These are phyloP conservation scores for Colletotrichum lupini DNA, from an alignment of 2,329 filamentous ascomycete species.

Conservation along the genomic window DNA sequence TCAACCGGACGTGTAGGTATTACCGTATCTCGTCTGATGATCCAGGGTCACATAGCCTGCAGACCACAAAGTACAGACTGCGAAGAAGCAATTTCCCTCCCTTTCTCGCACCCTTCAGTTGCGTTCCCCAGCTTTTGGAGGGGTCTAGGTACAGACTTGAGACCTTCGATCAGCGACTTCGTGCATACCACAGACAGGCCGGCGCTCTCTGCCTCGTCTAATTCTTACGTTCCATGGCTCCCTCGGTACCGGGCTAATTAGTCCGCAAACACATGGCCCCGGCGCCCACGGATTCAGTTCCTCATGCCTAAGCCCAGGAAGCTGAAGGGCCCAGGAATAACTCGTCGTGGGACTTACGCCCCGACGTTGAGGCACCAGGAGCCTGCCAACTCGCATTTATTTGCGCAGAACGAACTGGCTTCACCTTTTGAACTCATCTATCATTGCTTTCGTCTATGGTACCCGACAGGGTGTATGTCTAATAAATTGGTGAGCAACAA, in stretches of 20 bases:
- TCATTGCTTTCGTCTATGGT: neutral
- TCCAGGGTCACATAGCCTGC: neutral
- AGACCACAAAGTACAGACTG: neutral
- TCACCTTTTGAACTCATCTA: neutral
- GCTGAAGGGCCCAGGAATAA: neutral
- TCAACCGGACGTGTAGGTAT: neutral
- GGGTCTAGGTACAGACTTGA: neutral
- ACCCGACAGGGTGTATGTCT: slow-evolving; percentile 10
- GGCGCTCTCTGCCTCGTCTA: neutral
- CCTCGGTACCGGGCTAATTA: neutral
- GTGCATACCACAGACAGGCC: neutral
- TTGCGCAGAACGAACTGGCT: neutral
- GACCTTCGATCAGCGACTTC: neutral
- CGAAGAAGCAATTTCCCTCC: slow-evolving; percentile 9
- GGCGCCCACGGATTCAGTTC: neutral
- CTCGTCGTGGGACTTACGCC: neutral
- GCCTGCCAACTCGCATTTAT: neutral
- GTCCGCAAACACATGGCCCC: neutral
- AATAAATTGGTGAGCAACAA: neutral
- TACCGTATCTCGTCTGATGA: slow-evolving; percentile 4
- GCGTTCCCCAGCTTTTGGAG: neutral
- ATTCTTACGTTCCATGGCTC: neutral
- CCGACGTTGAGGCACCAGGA: neutral
- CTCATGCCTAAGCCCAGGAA: neutral
- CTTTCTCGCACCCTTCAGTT: neutral